Conservation (phyloP, 345 rosid species). For the Arabis alpina region DNA sequence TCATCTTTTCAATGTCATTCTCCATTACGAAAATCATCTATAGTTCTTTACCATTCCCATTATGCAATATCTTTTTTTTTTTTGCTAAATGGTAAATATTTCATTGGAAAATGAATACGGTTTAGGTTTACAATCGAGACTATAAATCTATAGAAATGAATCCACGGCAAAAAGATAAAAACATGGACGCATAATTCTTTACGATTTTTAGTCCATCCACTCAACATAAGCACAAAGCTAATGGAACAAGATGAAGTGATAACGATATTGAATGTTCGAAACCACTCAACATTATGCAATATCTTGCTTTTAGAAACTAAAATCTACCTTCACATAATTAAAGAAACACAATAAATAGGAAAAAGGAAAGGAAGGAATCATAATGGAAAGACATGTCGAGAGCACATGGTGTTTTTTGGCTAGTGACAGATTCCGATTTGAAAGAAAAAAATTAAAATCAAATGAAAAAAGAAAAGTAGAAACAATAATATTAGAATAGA, state of each 20-base stretch:
- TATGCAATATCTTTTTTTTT: too few relatives aligned
- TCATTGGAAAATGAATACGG: too few relatives aligned
- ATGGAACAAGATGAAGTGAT: too few relatives aligned
- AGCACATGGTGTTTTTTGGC: constrained; percentile 39
- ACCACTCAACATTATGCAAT: background rate
- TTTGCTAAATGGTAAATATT: too few relatives aligned
- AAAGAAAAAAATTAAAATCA: background rate
- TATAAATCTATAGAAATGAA: too few relatives aligned
- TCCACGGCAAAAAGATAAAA: too few relatives aligned
- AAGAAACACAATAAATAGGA: constrained; percentile 14
- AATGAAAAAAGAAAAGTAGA: background rate
- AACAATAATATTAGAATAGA: background rate
- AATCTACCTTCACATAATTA: constrained; percentile 5
- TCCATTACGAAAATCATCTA: background rate
- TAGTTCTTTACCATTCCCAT: background rate
- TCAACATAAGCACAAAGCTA: too few relatives aligned
- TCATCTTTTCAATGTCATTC: background rate
- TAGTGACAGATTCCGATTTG: constrained; percentile 35
- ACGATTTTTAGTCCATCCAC: too few relatives aligned
- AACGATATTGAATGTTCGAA: too few relatives aligned
- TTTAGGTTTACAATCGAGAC: too few relatives aligned
- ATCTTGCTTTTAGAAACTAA: background rate
- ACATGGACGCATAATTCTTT: too few relatives aligned
- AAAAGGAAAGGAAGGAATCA: constrained; percentile 7
- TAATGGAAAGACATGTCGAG: constrained; percentile 41